phyloP scores from a whole-genome alignment of 129 eudicot species.

The Cynara cardunculus region DNA sequence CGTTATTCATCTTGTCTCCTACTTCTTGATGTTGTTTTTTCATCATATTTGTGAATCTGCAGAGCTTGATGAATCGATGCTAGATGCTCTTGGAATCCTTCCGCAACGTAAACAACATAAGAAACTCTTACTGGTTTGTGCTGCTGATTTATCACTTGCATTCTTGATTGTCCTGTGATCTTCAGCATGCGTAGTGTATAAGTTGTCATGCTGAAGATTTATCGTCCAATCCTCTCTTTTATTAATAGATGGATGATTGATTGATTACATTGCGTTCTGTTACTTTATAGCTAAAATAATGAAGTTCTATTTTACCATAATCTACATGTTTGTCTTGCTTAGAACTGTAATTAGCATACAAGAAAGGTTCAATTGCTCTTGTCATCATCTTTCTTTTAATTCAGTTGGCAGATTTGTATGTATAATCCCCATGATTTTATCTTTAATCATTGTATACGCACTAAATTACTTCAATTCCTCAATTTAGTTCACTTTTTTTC shows the following conservation, averaged over 20 bases:
- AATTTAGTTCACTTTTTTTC: constrained; percentile 2
- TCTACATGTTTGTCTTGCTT: not conserved
- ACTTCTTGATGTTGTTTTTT: constrained; percentile 4
- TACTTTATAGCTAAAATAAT: constrained; percentile 4
- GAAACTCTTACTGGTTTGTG: constrained; percentile 82
- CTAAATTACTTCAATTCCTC: not conserved
- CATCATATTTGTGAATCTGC: constrained; percentile 25
- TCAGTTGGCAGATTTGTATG: not conserved
- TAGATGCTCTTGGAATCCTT: constrained; percentile 96
- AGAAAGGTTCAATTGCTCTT: not conserved
- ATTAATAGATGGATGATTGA: not conserved
- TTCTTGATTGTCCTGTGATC: not conserved
- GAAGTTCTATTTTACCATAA: not conserved
- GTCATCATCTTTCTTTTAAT: not conserved
- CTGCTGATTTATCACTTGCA: constrained; percentile 7
- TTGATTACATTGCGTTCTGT: not conserved
- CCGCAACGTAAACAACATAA: constrained; percentile 95
- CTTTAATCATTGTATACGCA: not conserved
- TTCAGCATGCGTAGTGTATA: not conserved
- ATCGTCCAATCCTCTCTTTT: not conserved
- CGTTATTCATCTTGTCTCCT: constrained; percentile 2
- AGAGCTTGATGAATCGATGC: constrained; percentile 94
- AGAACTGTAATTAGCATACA: not conserved
- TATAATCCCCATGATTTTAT: not conserved
- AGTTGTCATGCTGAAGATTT: not conserved